A percentile compares a stretch with the other conserved stretches of the same genome.
Evolutionary conservation across 768 basidiomycete genomes (phyloP).

Genomic region (Obba rivulosa): DNA sequence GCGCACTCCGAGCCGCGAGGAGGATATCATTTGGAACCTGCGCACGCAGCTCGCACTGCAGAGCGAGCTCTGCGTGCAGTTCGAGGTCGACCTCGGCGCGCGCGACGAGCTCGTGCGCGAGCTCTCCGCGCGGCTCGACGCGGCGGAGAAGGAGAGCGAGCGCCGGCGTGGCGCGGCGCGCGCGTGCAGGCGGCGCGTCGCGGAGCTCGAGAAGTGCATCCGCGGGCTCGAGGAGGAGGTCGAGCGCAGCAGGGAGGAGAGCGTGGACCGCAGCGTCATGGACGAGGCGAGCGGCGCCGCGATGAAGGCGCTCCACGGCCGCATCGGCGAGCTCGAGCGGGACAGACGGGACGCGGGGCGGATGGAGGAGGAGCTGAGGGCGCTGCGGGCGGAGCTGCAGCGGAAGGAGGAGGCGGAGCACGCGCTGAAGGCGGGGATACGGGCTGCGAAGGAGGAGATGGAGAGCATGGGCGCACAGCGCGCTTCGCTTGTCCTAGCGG

Average conservation of each 20-base stretch:
- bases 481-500: conserved; percentile 17
- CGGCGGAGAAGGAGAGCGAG: conserved; percentile 57
- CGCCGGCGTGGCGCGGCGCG: conserved; percentile 50
- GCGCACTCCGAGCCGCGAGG: conserved; percentile 64
- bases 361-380: conserved; percentile 38
- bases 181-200: conserved; percentile 73
- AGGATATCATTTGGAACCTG: conserved; percentile 64
- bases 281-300: conserved; percentile 77
- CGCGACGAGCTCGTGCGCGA: conserved; percentile 68
- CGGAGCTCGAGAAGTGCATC: conserved; percentile 65
- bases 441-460: conserved; percentile 55
- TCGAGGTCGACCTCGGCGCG: conserved; percentile 67
- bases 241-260: conserved; percentile 77
- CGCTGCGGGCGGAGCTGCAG: conserved; percentile 39
- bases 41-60: conserved; percentile 74
- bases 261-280: conserved; percentile 77
- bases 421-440: conserved; percentile 48
- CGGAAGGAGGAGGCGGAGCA: conserved; percentile 49
- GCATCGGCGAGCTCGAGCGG: conserved; percentile 71
- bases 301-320: conserved; percentile 71
- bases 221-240: conserved; percentile 79
- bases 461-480: conserved; percentile 44
- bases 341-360: conserved; percentile 47
- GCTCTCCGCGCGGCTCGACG: conserved; percentile 47
- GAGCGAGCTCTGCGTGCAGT: conserved; percentile 70